Conservation (phyloP, 1,139 yeast genomes). For the Pichia sp. region DNA sequence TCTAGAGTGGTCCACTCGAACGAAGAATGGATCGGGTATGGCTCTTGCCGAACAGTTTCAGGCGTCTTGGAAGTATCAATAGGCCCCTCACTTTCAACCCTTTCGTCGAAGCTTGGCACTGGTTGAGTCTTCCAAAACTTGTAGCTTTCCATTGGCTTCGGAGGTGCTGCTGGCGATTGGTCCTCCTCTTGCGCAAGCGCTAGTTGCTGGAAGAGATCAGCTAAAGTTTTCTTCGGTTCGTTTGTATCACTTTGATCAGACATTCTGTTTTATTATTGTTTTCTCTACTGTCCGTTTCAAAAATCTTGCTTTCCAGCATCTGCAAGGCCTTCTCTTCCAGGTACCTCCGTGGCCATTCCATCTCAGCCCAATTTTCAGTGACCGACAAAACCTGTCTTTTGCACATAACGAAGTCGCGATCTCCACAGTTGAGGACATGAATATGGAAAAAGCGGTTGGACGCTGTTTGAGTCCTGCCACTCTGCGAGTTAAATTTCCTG, state of each 20-base stretch:
- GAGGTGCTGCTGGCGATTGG: constrained; percentile 34
- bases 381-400: no score
- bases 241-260: constrained; percentile 11
- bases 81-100: constrained; percentile 71
- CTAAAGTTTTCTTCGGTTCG: constrained; percentile 36
- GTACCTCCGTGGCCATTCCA: no score
- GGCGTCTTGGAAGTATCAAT: constrained; percentile 66
- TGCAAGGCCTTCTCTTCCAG: no score
- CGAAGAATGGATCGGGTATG: constrained; percentile 66
- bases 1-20: constrained; percentile 90
- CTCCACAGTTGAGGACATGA: no score
- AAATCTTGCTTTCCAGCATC: no score
- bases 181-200: constrained; percentile 47
- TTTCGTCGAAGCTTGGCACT: constrained; percentile 71
- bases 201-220: constrained; percentile 47
- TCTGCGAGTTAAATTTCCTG: no score
- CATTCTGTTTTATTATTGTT: neutral
- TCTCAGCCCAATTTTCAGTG: no score
- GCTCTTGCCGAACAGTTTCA: constrained; percentile 63
- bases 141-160: constrained; percentile 81
- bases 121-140: constrained; percentile 99
- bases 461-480: no score
- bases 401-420: no score
- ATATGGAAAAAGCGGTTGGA: no score
- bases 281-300: neutral